These are phyloP conservation scores for Lactarius hatsudake DNA, from an alignment of 768 basidiomycete genomes.

Conservation along the genomic window DNA sequence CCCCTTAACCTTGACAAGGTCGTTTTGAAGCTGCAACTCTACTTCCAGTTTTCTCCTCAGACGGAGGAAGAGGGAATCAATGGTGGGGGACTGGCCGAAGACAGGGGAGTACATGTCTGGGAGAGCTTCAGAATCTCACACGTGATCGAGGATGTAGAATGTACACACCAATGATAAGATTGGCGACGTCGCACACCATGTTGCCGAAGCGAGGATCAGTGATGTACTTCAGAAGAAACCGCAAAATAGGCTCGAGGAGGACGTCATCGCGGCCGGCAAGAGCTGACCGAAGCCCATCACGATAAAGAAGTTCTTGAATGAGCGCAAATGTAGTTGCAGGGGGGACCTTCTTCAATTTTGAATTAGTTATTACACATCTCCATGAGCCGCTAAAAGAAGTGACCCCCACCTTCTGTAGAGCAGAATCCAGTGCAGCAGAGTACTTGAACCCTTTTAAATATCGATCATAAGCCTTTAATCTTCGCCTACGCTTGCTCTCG, in stretches of 20 bases:
- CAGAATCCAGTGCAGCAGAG: slow-evolving; percentile 89
- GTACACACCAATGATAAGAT: slow-evolving; percentile 75
- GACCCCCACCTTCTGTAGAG: slow-evolving; percentile 68
- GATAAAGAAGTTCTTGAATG: slow-evolving; percentile 88
- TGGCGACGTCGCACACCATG: slow-evolving; percentile 76
- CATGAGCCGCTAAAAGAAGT: background rate
- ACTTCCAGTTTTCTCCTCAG: slow-evolving; percentile 80
- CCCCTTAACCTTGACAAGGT: slow-evolving; percentile 77
- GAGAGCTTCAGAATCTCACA: slow-evolving; percentile 20
- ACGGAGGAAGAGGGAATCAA: slow-evolving; percentile 81
- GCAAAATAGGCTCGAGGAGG: slow-evolving; percentile 86
- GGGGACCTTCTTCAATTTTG: slow-evolving; percentile 59
- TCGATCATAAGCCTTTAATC: slow-evolving; percentile 84
- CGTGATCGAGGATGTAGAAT: background rate
- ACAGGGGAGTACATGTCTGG: slow-evolving; percentile 89
- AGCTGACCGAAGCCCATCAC: slow-evolving; percentile 84
- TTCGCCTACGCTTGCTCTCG: slow-evolving; percentile 64
- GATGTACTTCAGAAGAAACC: slow-evolving; percentile 79
- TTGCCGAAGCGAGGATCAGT: slow-evolving; percentile 92
- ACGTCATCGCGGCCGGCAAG: slow-evolving; percentile 92
- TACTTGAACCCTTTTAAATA: slow-evolving; percentile 92
- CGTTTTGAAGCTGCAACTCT: slow-evolving; percentile 86
- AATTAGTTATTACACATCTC: slow-evolving; percentile 7
- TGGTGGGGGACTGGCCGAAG: slow-evolving; percentile 90
- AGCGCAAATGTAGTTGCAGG: slow-evolving; percentile 87